Evolutionary conservation across 768 basidiomycete species (phyloP), one percentile per base, ranked within the genome.

Genomic region (Rubroboletus satanas): DNA sequence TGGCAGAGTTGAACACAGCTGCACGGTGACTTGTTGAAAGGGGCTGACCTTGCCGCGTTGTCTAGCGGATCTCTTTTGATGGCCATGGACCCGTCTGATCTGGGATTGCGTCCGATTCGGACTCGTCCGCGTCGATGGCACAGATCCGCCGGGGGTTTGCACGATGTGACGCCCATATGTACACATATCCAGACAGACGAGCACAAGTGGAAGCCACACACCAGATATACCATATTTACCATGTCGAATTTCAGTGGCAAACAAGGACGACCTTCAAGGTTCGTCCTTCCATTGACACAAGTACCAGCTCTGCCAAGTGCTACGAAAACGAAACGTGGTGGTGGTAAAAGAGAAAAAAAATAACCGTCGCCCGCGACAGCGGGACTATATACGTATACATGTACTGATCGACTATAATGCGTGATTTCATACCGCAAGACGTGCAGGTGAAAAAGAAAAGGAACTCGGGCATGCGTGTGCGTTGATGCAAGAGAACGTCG

Each of bases 321-420:
- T 54, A 56, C 55, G 33, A 59, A 49, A 50, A 37, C 50, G 38
- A 66, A 57, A 14, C 2, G 44, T 3, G 36, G 36, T 49, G 57
- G 63, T 51, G 62, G 62, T 53, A 46, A 51, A 50, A 42, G 21
- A 28, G 33, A 52, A 45, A 45, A 18, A 18, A 26, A 3, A 17
- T 5, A 12, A 46, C 49, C 45, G 57, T 52, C 52, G 57, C 65
- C 60, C 28, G 60, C 65, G 56, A 61, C 65, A 39, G 64, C 61
- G 43, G 62, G 66, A 55, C 72, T 70, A 56, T 74, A 68, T 42
- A 62, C 56, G 58, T 58, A 52, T 62, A 55, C 48, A 45, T 57
- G 55, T 62, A 61, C 38, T 48, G 60, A 38, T 51, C 50, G 42
- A 70, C 69, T 68, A 70, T 68, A 66, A 66, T 57, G 60, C 52